Percentiles rank a stretch among this genome's conserved stretches.
Conservation (phyloP, 225 moss, liverwort and hornwort genomes). For the Polytrichum commune region DNA sequence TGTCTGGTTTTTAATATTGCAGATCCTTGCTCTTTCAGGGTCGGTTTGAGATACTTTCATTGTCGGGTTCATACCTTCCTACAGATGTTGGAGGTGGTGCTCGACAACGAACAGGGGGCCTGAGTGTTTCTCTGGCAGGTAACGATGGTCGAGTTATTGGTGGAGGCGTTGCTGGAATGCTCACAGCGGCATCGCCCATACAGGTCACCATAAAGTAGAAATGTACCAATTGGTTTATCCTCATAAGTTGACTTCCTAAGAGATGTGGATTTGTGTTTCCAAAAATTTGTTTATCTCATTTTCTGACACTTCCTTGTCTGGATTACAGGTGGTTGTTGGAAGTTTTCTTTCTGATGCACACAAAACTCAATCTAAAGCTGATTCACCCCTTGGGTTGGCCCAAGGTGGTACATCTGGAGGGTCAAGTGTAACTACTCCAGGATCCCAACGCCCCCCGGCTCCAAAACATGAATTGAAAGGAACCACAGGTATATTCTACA, state of each 20-base stretch:
- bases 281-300: too few species aligned
- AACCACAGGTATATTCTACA: constrained; percentile 33
- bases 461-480: constrained; percentile 45
- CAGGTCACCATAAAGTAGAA: constrained; percentile 47
- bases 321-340: constrained; percentile 61
- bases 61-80: constrained; percentile 88
- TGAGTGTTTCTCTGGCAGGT: constrained; percentile 90
- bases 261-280: too few species aligned
- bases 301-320: neutral
- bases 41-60: constrained; percentile 91
- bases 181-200: constrained; percentile 93
- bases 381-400: constrained; percentile 46
- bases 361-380: constrained; percentile 36
- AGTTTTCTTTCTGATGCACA: constrained; percentile 58
- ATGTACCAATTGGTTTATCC: too few species aligned
- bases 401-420: constrained; percentile 55
- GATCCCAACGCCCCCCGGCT: constrained; percentile 9
- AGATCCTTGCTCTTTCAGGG: constrained; percentile 57
- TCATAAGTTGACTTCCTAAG: too few species aligned
- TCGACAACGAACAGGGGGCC: constrained; percentile 85
- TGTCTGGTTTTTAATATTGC: neutral
- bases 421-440: constrained; percentile 27
- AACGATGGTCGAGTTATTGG: constrained; percentile 95
- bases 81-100: constrained; percentile 76
- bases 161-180: constrained; percentile 92